These are phyloP conservation scores for Phytophthora vignae DNA, from an alignment of 352 stramenopile genomes.

Conservation along the genomic window DNA sequence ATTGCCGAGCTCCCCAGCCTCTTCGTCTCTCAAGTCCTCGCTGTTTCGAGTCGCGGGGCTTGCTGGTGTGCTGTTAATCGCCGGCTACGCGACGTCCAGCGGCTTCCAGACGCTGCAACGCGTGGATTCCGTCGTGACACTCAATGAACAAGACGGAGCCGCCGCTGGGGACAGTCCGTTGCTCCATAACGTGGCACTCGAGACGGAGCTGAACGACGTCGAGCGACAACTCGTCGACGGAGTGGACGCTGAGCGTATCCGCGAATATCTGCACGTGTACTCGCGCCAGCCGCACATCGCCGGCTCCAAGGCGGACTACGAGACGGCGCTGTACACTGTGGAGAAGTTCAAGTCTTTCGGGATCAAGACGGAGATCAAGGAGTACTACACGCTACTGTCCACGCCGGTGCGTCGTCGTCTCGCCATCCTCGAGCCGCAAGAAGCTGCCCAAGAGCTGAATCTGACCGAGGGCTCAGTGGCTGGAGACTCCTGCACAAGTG, in stretches of 20 bases:
- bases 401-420: conserved; percentile 52
- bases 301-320: conserved; percentile 58
- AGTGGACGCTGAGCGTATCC: conserved; percentile 40
- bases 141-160: conserved; percentile 5
- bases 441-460: conserved; percentile 46
- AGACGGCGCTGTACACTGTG: conserved; percentile 60
- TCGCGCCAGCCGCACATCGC: conserved; percentile 53
- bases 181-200: conserved; percentile 25
- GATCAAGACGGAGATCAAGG: conserved; percentile 67
- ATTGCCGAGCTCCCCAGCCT: not conserved
- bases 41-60: conserved; percentile 37
- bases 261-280: conserved; percentile 57
- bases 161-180: conserved; percentile 1
- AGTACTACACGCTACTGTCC: conserved; percentile 77
- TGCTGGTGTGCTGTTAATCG: conserved; percentile 42
- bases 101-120: conserved; percentile 20
- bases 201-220: conserved; percentile 24
- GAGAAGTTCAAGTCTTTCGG: conserved; percentile 61
- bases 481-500: conserved; percentile 69
- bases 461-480: conserved; percentile 62
- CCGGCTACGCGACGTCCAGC: conserved; percentile 14
- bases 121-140: conserved; percentile 6
- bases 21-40: conserved; percentile 4
- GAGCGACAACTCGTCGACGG: conserved; percentile 45
- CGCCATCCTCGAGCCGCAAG: conserved; percentile 49